These are phyloP conservation scores for Yamadazyma endophytica DNA, from an alignment of 805 yeast genomes.

Conservation along the genomic window DNA sequence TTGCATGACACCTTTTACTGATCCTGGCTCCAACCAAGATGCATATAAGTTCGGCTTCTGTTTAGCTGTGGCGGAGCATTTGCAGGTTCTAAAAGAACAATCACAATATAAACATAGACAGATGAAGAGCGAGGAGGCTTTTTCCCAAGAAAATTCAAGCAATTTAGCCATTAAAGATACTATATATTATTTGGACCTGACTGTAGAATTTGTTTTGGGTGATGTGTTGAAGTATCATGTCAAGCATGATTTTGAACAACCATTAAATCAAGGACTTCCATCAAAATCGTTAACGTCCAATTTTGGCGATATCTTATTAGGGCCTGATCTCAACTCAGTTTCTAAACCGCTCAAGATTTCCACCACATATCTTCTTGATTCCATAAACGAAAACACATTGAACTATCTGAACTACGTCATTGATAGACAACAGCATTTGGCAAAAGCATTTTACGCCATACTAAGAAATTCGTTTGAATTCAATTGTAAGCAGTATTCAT, in stretches of 20 bases:
- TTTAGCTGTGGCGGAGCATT: conserved; percentile 20
- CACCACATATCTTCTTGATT: conserved; percentile 11
- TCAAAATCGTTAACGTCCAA: conserved; percentile 9
- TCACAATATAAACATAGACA: no score
- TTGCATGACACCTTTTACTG: conserved; percentile 10
- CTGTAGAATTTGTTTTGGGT: conserved; percentile 11
- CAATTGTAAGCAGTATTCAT: conserved; percentile 1
- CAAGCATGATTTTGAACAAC: conserved; percentile 10
- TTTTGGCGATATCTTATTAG: conserved; percentile 16
- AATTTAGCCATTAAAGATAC: conserved; percentile 12
- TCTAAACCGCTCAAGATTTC: conserved; percentile 9
- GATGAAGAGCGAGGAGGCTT: no score
- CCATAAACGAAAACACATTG: conserved; percentile 1
- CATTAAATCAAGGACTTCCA: conserved; percentile 9
- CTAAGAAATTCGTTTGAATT: conserved; percentile 12
- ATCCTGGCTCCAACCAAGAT: conserved; percentile 8
- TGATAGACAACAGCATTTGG: conserved; percentile 13
- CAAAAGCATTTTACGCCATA: conserved; percentile 13
- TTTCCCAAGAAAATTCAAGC: conserved; percentile 16
- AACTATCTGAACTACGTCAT: conserved; percentile 1
- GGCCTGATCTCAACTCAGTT: conserved; percentile 13
- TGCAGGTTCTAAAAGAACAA: conserved; percentile 14
- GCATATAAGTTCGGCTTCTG: conserved; percentile 22
- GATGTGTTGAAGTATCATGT: conserved; percentile 14
- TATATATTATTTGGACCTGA: conserved; percentile 15